Evolutionary conservation across 495 filamentous ascomycete genomes (phyloP).

Genomic region (Cudoniella acicularis): DNA sequence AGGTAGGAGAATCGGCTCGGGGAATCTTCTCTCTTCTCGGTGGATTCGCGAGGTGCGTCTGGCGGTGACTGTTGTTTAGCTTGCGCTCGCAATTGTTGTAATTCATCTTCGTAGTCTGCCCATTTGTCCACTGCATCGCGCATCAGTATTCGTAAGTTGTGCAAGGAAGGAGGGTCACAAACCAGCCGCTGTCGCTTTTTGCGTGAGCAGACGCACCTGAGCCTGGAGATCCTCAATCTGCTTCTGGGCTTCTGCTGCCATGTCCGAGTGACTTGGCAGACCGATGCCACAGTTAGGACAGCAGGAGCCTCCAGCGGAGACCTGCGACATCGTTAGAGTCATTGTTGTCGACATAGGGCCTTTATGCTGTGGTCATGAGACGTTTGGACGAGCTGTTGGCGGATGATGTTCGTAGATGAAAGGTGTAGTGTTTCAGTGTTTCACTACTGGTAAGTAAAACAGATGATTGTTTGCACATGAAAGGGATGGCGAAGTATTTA

Average conservation of each 20-base stretch:
- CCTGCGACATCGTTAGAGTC: conserved; percentile 21
- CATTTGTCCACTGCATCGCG: conserved; percentile 57
- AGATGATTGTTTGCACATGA: not conserved
- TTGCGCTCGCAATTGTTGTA: conserved; percentile 36
- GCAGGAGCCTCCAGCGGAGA: not conserved
- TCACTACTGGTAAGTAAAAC: too few species aligned
- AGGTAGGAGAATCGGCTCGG: conserved; percentile 38
- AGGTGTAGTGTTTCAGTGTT: not conserved
- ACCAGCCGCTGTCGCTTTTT: conserved; percentile 76
- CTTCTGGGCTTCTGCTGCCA: conserved; percentile 49
- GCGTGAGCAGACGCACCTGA: conserved; percentile 69
- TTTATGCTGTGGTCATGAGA: conserved; percentile 25
- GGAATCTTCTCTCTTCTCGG: conserved; percentile 23
- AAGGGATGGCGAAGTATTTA: not conserved
- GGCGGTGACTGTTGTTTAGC: conserved; percentile 35
- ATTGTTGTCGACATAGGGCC: conserved; percentile 22
- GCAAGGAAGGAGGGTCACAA: conserved; percentile 29
- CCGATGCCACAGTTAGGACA: conserved; percentile 25
- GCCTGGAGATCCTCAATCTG: conserved; percentile 78
- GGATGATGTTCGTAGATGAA: not conserved
- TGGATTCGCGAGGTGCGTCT: conserved; percentile 35
- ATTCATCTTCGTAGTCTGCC: conserved; percentile 93
- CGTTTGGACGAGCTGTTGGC: conserved; percentile 7
- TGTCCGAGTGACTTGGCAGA: conserved; percentile 15
- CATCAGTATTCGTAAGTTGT: not conserved